Base-by-base conservation (phyloP, 106 monocot genomes). In the Dioscorea zingiberensis region DNA sequence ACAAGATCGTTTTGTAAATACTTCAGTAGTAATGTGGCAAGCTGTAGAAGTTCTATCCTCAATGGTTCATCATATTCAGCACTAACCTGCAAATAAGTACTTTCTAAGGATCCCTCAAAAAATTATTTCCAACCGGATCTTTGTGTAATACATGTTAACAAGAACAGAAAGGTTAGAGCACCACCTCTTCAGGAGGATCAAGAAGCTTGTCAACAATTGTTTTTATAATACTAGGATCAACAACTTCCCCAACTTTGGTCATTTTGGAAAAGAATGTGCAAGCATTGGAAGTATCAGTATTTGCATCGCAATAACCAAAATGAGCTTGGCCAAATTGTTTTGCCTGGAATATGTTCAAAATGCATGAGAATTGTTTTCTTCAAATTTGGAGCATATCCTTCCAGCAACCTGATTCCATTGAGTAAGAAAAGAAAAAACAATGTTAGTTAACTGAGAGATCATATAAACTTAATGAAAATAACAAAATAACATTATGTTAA, bases 171-270 rank as follows among this genome's bases (percentile, higher is more conserved):
- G 21, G 10, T 2, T 22, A 48, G 62, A 48, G 10, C 57, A 60
- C 51, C 46, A 98, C 98, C 92, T 98, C 98, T 73, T 98, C 98
- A 22, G 98, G 98, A 59, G 98, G 98, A 72, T 98, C 98, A 58
- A 98, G 84, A 84, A 98, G 93, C 66, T 93, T 89, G 48, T 98
- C 98, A 65, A 98, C 93, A 64, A 98, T 89, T 46, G 98, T 98
- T 72, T 93, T 98, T 65, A 98, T 80, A 66, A 86, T 86, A 55
- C 70, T 58, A 66, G 84, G 59, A 59, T 98, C 98, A 77, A 98
- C 86, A 76, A 98, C 98, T 67, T 98, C n/a, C 98, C 84, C 89
- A 93, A 63, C 81, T 93, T 78, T 93, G 89, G 28, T 69, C 77
- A 84, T 87, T 98, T 69, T 93, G 98, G 74, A n/a, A 98, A 98